A percentile compares a stretch with the other conserved stretches of the same genome.
These are phyloP conservation scores for Dujonia santamariae DNA, from an alignment of 1,139 yeast genomes.

Conservation along the genomic window DNA sequence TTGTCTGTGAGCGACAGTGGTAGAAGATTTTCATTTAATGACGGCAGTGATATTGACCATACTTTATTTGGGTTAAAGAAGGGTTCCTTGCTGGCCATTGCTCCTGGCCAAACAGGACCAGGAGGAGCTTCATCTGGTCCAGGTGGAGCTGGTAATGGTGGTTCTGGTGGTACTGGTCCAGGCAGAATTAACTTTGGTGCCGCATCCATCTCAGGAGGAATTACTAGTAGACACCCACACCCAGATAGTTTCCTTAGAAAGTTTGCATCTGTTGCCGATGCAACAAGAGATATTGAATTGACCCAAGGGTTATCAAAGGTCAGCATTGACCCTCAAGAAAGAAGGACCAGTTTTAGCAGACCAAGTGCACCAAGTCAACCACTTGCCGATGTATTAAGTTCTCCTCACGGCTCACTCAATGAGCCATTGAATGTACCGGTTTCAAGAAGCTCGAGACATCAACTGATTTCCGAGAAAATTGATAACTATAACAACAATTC, in stretches of 20 bases:
- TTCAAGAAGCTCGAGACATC: slow-evolving; percentile 45
- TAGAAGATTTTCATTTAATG: slow-evolving; percentile 39
- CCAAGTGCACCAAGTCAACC: background rate
- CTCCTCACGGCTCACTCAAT: slow-evolving; percentile 49
- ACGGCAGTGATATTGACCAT: slow-evolving; percentile 43
- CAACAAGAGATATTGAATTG: slow-evolving; percentile 71
- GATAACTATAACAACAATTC: slow-evolving; percentile 53
- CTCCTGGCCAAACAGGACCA: slow-evolving; percentile 12
- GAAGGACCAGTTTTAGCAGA: background rate
- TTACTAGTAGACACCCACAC: slow-evolving; percentile 45
- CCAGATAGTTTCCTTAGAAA: slow-evolving; percentile 59
- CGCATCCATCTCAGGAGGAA: slow-evolving; percentile 62
- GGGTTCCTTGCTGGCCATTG: slow-evolving; percentile 48
- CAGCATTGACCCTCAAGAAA: background rate
- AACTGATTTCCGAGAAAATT: slow-evolving; percentile 62
- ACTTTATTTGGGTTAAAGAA: slow-evolving; percentile 43
- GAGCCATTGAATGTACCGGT: slow-evolving; percentile 48
- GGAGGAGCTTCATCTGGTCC: background rate
- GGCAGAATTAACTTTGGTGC: slow-evolving; percentile 45
- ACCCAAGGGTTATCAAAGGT: slow-evolving; percentile 18
- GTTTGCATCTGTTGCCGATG: slow-evolving; percentile 74
- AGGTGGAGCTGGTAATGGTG: slow-evolving; percentile 2
- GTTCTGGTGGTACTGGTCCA: slow-evolving; percentile 10
- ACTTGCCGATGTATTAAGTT: slow-evolving; percentile 13
- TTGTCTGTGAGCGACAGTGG: slow-evolving; percentile 8